Base-by-base conservation (phyloP, 495 filamentous ascomycete species). In the Penicillium nucicola region DNA sequence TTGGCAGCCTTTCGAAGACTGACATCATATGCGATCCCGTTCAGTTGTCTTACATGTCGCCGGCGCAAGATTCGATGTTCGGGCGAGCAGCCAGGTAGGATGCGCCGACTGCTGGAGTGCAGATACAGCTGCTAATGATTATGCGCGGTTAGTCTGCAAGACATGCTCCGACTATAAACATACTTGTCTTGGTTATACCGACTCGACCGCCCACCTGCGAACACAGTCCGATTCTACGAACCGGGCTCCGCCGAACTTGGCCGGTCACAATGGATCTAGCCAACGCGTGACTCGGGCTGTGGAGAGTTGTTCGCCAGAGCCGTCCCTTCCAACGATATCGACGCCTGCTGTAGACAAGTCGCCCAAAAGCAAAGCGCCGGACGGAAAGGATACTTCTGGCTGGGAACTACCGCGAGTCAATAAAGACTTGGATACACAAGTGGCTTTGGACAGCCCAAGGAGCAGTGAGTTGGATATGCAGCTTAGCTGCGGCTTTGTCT, bases 51-150 rank as follows among this genome's bases (percentile, higher is more conserved):
- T 51, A 92, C 87, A 45, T 90, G 87, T 68, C 84, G 88, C 66
- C 89, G 85, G 60, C 80, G 88, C 67, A 92, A 92, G 71, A 91
- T 88, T 48, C 80, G 88, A 66, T 92, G 88, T 64, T 88, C 86
- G 20, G 88, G 88, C 48, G 85, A 89, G 70, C 82, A 84, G 55
- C 85, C 85, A 67, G 69, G 74, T 77, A 62, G 39, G 65, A 55
- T 11, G n/a, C 37, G 30, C 17, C 15, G 9, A 3, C n/a, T 20
- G 22, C 8, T 25, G 10, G 9, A 18, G 2, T 23, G 7, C 11
- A n/a, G 11, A n/a, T 20, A 7, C 31, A 4, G 7, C 41, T 25
- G 23, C 31, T 45, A n/a, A 38, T n/a, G 12, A 37, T n/a, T 18
- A 22, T 20, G 17, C 2, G 46, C 15, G 36, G 28, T 15, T 39